phyloP scores from a whole-genome alignment of 106 monocot species.

The Platanthera zijinensis region DNA sequence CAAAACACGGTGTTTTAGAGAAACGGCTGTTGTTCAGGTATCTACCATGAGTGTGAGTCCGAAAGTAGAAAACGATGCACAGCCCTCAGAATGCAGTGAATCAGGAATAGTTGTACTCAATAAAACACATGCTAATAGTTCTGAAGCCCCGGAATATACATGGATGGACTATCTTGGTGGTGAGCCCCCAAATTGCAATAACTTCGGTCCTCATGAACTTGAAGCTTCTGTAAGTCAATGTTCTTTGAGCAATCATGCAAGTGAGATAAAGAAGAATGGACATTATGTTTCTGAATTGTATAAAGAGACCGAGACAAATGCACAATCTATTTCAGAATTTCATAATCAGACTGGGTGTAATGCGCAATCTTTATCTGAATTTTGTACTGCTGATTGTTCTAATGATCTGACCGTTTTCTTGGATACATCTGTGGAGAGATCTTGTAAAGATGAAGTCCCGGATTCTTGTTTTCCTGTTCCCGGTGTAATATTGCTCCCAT shows the following conservation, averaged over 20 bases:
- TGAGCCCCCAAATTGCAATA: neutral
- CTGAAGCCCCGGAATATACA: slow-evolving; percentile 6
- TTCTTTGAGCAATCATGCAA: slow-evolving; percentile 17
- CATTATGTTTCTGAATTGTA: neutral
- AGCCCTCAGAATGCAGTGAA: slow-evolving; percentile 17
- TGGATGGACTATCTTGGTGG: slow-evolving; percentile 61
- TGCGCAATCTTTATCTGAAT: neutral
- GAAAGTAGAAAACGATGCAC: slow-evolving; percentile 2
- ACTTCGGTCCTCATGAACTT: slow-evolving; percentile 11
- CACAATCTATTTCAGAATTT: neutral
- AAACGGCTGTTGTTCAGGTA: neutral
- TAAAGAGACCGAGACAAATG: slow-evolving; percentile 11
- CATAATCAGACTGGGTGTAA: neutral
- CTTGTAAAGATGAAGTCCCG: slow-evolving; percentile 10
- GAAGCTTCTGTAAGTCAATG: slow-evolving; percentile 15
- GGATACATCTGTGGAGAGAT: slow-evolving; percentile 31
- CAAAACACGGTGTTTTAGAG: slow-evolving; percentile 3
- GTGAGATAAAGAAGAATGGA: slow-evolving; percentile 10
- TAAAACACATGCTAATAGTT: slow-evolving; percentile 3
- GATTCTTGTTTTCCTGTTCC: slow-evolving; percentile 20
- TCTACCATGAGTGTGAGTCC: slow-evolving; percentile 4
- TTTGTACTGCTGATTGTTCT: neutral
- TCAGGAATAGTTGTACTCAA: slow-evolving; percentile 7
- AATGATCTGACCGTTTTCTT: slow-evolving; percentile 14
- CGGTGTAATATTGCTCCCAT: slow-evolving; percentile 35